These are phyloP conservation scores for Adiantum capillusveneris DNA, from an alignment of 75 land plant genomes.

Conservation along the genomic window DNA sequence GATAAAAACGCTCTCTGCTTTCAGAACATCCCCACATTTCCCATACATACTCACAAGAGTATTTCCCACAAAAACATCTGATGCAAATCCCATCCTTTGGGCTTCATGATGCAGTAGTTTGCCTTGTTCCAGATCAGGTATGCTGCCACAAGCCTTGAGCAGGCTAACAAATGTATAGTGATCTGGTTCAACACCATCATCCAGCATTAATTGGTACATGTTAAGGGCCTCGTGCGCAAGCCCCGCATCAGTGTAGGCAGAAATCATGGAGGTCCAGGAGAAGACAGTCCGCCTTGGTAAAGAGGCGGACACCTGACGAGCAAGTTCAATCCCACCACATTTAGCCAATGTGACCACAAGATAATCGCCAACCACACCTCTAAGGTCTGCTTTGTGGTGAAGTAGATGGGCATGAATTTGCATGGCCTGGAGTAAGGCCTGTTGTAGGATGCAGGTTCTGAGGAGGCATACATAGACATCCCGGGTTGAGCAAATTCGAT, in stretches of 20 bases:
- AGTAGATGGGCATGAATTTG: neutral
- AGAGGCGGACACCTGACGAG: slow-evolving; percentile 14
- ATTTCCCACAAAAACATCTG: slow-evolving; percentile 36
- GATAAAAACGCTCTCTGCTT: slow-evolving; percentile 29
- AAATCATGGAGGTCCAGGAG: slow-evolving; percentile 38
- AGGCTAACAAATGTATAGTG: slow-evolving; percentile 24
- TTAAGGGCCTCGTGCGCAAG: slow-evolving; percentile 18
- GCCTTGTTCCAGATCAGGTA: slow-evolving; percentile 37
- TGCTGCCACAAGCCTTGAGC: slow-evolving; percentile 41
- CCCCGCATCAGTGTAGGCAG: slow-evolving; percentile 31
- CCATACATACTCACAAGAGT: slow-evolving; percentile 56
- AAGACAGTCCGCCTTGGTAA: slow-evolving; percentile 29
- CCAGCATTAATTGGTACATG: slow-evolving; percentile 34
- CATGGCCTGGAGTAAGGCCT: slow-evolving; percentile 2
- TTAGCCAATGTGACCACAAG: neutral
- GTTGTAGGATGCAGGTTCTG: neutral
- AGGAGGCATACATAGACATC: neutral
- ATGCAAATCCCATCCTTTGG: slow-evolving; percentile 27
- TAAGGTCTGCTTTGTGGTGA: neutral
- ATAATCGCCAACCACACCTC: neutral
- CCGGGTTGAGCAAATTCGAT: neutral
- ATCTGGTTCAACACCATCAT: slow-evolving; percentile 36
- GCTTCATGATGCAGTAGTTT: slow-evolving; percentile 40
- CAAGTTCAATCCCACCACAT: slow-evolving; percentile 5
- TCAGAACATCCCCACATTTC: slow-evolving; percentile 40